Base-by-base conservation (phyloP, 1,284 basidiomycete species). In the Malassezia brasiliensis region DNA sequence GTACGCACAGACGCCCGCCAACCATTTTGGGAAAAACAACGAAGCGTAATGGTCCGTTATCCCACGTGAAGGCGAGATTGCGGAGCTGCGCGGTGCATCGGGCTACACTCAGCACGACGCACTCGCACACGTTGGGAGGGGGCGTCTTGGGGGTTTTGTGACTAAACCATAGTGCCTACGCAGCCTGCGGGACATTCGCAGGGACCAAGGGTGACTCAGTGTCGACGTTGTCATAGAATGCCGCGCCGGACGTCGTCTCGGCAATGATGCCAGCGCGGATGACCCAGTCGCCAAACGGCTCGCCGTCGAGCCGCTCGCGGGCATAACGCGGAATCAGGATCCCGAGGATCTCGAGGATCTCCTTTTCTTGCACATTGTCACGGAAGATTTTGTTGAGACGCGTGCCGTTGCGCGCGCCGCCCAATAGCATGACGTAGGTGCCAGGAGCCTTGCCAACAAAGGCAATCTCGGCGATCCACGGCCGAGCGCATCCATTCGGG, bases 401-500 rank as follows among this genome's bases (percentile, higher is more conserved):
- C 73, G 93, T 85, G 44, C 93, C 94, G 63, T 88, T 81, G 79
- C 90, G 93, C 8, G 89, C 90, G 59, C 93, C 94, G 53, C 94
- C 93, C 22, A 98, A 83, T 41, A 96, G 82, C 91, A 98, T 96
- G 45, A 86, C 76, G 75, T 98, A 98, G 39, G 84, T 83, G 17
- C 90, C 91, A 1, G 87, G 89, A 0, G 93, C 91, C 78, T 96
- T 98, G 49, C 93, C 93, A 45, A 98, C 85, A 67, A 98, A 96
- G 0, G 89, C 91, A 36, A 96, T 82, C 79, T 98, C 91, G 80
- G 78, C 93, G 52, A 93, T 79, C 78, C 93, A 96, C n/a, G 93
- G 91, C 59, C 91, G 49, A 34, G 65, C 62, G 52, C 75, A 77
- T 8, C 74, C 72, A 58, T 76, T 76, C 31, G 76, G 71, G 60